Conservation (phyloP, 2,329 filamentous ascomycete genomes). For the Fusarium mangiferae region DNA sequence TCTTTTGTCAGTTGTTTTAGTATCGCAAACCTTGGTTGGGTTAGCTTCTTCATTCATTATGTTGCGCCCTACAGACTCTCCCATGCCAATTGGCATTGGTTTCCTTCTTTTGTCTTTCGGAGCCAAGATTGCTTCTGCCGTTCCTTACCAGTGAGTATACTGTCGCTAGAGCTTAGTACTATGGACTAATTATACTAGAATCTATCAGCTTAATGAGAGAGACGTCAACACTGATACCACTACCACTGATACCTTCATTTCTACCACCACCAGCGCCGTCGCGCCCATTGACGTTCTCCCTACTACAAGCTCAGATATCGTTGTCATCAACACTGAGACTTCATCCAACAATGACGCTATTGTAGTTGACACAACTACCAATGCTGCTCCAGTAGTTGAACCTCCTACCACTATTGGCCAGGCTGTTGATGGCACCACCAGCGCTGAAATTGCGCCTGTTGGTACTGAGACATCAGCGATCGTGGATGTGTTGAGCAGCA, state of each 20-base stretch:
- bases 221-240: background rate
- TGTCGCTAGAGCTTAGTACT: too few species aligned
- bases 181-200: background rate
- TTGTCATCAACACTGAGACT: background rate
- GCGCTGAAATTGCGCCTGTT: background rate
- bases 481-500: background rate
- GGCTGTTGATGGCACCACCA: background rate
- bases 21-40: slow-evolving; percentile 4
- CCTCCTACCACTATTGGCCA: background rate
- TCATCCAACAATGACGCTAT: background rate
- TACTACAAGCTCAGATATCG: background rate
- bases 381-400: background rate
- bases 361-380: background rate
- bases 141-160: slow-evolving; percentile 3
- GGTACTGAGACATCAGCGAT: background rate
- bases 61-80: slow-evolving; percentile 17
- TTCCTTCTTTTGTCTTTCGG: slow-evolving; percentile 22
- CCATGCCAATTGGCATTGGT: slow-evolving; percentile 7
- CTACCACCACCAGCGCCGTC: background rate
- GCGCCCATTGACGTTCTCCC: background rate
- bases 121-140: slow-evolving; percentile 8
- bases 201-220: background rate
- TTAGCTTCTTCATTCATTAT: slow-evolving; percentile 25
- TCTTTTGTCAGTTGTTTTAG: background rate
- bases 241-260: background rate